phyloP scores from a whole-genome alignment of 2,329 filamentous ascomycete species.

The Akanthomyces dipterigenus region DNA sequence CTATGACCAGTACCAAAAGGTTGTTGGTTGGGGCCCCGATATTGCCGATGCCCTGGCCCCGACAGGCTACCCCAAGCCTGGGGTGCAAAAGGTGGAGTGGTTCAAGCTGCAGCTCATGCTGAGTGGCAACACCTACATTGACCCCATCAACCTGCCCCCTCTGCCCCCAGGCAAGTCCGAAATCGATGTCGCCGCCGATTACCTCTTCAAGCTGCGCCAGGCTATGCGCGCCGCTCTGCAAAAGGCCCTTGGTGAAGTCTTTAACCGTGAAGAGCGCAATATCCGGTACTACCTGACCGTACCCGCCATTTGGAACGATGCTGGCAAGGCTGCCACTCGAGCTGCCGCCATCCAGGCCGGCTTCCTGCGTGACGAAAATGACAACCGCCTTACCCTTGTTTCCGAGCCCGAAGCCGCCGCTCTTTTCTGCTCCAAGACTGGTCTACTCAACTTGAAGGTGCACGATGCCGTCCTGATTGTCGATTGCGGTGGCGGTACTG shows the following conservation, averaged over 20 bases:
- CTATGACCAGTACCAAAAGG: slow-evolving; percentile 98
- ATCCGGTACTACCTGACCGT: slow-evolving; percentile 97
- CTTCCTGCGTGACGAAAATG: slow-evolving; percentile 94
- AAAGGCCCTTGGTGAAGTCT: slow-evolving; percentile 95
- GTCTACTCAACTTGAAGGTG: slow-evolving; percentile 92
- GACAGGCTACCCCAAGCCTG: slow-evolving; percentile 94
- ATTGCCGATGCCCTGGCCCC: slow-evolving; percentile 94
- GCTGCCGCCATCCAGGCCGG: slow-evolving; percentile 95
- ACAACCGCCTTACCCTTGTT: slow-evolving; percentile 89
- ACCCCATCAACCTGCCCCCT: slow-evolving; percentile 96
- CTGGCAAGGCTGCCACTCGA: slow-evolving; percentile 92
- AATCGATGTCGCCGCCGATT: slow-evolving; percentile 98
- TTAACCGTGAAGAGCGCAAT: slow-evolving; percentile 95
- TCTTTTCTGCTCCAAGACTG: slow-evolving; percentile 96
- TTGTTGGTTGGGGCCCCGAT: slow-evolving; percentile 98
- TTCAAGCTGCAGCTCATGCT: slow-evolving; percentile 99
- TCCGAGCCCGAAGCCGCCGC: slow-evolving; percentile 96
- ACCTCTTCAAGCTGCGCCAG: slow-evolving; percentile 95
- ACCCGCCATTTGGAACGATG: slow-evolving; percentile 99
- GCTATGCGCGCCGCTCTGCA: slow-evolving; percentile 94
- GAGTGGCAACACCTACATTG: slow-evolving; percentile 97
- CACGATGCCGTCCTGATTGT: slow-evolving; percentile 97
- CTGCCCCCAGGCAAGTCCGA: slow-evolving; percentile 97
- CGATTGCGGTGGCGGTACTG: slow-evolving; percentile 95
- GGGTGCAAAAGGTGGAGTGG: slow-evolving; percentile 99